Evolutionary conservation across 2,329 filamentous ascomycete species (phyloP).

Genomic region (Penicillium brasilianum): DNA sequence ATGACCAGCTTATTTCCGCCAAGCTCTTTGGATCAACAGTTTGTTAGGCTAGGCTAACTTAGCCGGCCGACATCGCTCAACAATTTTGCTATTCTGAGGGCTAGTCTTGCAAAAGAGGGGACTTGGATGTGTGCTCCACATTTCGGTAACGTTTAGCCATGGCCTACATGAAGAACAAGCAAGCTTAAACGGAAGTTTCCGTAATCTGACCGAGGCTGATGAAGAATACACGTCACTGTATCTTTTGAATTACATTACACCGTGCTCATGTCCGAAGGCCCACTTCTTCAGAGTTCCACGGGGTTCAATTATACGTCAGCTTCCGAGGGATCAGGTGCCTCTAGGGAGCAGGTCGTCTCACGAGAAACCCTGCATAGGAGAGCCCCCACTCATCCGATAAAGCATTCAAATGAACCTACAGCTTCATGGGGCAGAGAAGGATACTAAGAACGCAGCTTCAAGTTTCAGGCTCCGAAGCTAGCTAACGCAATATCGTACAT

Average conservation of each 20-base stretch:
- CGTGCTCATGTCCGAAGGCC: neutral
- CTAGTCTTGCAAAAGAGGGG: neutral
- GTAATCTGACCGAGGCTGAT: neutral
- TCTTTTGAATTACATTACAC: neutral
- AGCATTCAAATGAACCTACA: neutral
- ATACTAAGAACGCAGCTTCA: neutral
- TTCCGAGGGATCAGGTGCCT: neutral
- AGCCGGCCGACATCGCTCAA: neutral
- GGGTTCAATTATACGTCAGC: neutral
- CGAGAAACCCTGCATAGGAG: neutral
- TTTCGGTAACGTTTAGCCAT: neutral
- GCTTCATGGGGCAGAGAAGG: neutral
- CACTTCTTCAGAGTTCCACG: neutral
- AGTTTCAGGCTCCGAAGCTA: neutral
- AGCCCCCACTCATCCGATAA: neutral
- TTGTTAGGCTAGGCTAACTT: neutral
- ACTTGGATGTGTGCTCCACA: neutral
- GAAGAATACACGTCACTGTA: neutral
- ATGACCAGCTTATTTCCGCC: neutral
- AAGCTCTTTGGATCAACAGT: neutral
- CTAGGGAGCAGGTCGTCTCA: too few species aligned
- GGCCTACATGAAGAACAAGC: neutral
- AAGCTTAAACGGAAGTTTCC: neutral
- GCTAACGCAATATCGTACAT: conserved; percentile 5
- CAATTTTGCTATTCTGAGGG: neutral